Evolutionary conservation across 371 early-diverging fungal species (phyloP).

Genomic region (Mucor velutinosus): DNA sequence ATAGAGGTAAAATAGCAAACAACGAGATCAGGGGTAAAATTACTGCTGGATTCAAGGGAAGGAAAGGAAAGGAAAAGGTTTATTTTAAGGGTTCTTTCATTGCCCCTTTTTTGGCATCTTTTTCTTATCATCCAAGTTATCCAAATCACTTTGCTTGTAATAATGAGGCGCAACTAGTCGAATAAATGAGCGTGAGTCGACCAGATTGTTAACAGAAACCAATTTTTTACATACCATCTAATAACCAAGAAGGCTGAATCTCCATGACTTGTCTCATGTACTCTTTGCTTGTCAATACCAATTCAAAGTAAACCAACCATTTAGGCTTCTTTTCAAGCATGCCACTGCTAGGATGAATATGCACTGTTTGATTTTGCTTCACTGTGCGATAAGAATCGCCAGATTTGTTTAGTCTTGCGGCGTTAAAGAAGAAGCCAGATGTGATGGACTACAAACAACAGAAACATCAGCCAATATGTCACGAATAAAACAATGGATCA

Average conservation of each 20-base stretch:
- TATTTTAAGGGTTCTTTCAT: slow-evolving; percentile 10
- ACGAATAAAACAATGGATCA: background rate
- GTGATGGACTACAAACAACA: slow-evolving; percentile 70
- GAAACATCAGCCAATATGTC: background rate
- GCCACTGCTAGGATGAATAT: slow-evolving; percentile 92
- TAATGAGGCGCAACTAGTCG: slow-evolving; percentile 86
- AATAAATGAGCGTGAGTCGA: background rate
- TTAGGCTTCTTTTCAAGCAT: slow-evolving; percentile 73
- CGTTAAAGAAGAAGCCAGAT: slow-evolving; percentile 95
- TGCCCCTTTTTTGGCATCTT: slow-evolving; percentile 60
- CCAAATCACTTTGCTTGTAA: slow-evolving; percentile 77
- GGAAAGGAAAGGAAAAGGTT: background rate
- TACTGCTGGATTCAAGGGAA: background rate
- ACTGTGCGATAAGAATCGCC: slow-evolving; percentile 92
- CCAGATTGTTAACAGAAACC: background rate
- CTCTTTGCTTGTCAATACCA: slow-evolving; percentile 92
- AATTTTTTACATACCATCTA: slow-evolving; percentile 65
- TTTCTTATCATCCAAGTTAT: slow-evolving; percentile 61
- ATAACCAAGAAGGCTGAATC: slow-evolving; percentile 90
- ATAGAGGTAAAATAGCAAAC: too few relatives aligned
- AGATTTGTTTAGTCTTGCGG: slow-evolving; percentile 78
- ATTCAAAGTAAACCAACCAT: slow-evolving; percentile 91
- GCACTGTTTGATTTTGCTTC: slow-evolving; percentile 90
- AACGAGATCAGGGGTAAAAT: background rate
- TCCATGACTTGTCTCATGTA: slow-evolving; percentile 96